A percentile compares a stretch with the other conserved stretches of the same genome.
phyloP scores from a whole-genome alignment of 1,139 yeast species.

The Protomyces arabidopsidicola region DNA sequence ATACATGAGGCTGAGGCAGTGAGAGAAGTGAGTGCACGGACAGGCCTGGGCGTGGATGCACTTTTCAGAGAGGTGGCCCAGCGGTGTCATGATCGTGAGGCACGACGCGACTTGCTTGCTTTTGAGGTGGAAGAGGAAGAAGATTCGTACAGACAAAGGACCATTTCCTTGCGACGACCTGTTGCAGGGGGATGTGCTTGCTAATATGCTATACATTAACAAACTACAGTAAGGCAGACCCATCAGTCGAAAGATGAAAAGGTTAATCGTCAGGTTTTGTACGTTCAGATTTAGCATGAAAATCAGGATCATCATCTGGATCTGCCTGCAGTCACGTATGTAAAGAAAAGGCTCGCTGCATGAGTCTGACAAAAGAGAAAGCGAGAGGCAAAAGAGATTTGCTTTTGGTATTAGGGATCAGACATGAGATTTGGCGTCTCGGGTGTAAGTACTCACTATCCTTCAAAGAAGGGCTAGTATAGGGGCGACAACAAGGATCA shows the following conservation, averaged over 20 bases:
- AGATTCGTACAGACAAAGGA: background rate
- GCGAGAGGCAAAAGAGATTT: background rate
- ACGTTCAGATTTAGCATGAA: background rate
- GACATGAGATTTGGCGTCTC: constrained; percentile 3
- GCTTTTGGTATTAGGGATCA: background rate
- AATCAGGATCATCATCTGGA: background rate
- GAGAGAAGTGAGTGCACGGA: constrained; percentile 5
- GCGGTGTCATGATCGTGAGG: constrained; percentile 2
- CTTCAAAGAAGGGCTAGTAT: background rate
- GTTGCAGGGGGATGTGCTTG: background rate
- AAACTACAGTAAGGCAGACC: background rate
- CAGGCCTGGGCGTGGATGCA: constrained; percentile 16
- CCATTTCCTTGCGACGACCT: too few species aligned
- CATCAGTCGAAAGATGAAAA: constrained; percentile 1
- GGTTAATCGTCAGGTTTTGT: background rate
- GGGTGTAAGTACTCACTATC: constrained; percentile 3
- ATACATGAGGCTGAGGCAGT: background rate
- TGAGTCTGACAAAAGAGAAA: background rate
- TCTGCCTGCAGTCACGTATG: background rate
- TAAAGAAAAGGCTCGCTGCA: too few species aligned
- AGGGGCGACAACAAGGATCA: constrained; percentile 1
- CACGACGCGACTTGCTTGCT: constrained; percentile 7
- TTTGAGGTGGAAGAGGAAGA: constrained; percentile 6
- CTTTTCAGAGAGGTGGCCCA: constrained; percentile 5
- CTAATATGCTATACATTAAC: background rate